A percentile compares a stretch with the other conserved stretches of the same genome.
These are phyloP conservation scores for Pythium coloratum DNA, from an alignment of 352 stramenopile genomes.

Conservation along the genomic window DNA sequence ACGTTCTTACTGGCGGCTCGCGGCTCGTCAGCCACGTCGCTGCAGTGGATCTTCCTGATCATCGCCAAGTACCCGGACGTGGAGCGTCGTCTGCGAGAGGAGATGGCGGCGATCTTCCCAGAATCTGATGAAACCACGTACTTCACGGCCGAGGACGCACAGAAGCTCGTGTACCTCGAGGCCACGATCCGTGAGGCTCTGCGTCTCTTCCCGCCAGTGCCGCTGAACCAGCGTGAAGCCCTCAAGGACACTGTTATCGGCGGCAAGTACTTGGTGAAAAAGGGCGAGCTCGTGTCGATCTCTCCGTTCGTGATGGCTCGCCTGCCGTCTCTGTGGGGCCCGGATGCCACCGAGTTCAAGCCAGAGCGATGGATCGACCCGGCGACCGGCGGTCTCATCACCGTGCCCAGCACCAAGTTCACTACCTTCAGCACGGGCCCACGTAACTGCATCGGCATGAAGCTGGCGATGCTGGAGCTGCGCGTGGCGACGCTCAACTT, in stretches of 20 bases:
- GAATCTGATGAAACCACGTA: conserved; percentile 20
- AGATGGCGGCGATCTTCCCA: conserved; percentile 30
- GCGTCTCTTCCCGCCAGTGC: conserved; percentile 56
- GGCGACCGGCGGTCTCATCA: conserved; percentile 1
- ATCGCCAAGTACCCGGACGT: conserved; percentile 60
- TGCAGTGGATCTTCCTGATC: conserved; percentile 72
- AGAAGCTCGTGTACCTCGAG: conserved; percentile 49
- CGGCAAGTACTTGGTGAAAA: conserved; percentile 18
- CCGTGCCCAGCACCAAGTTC: conserved; percentile 26
- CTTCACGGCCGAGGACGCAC: conserved; percentile 45
- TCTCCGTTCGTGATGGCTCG: conserved; percentile 36
- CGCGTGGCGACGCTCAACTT: conserved; percentile 13
- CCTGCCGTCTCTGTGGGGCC: conserved; percentile 37
- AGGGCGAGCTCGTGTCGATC: conserved; percentile 29
- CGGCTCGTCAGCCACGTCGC: conserved; percentile 65
- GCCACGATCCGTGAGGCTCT: conserved; percentile 56
- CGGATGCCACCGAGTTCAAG: conserved; percentile 51
- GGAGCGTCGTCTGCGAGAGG: conserved; percentile 38
- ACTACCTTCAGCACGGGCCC: conserved; percentile 39
- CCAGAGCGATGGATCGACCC: conserved; percentile 52
- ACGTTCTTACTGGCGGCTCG: conserved; percentile 66
- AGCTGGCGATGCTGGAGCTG: conserved; percentile 49
- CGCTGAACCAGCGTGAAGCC: conserved; percentile 54
- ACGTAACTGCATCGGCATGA: conserved; percentile 45
- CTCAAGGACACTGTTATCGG: conserved; percentile 51